Base-by-base conservation (phyloP, 129 eudicot genomes). In the Helichrysum umbraculigerum region DNA sequence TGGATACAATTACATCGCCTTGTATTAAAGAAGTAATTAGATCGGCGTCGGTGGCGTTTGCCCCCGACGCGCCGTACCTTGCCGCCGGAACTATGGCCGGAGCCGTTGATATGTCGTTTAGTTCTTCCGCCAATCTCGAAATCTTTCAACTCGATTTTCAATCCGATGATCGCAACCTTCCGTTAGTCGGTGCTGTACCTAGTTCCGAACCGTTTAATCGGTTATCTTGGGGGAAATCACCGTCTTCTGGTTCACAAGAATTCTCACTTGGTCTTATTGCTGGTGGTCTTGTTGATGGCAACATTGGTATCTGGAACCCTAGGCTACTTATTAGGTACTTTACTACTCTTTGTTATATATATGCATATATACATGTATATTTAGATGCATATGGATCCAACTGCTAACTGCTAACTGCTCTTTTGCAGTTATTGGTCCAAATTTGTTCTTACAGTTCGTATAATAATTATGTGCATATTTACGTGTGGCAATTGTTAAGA, bases 71-170 rank as follows among this genome's bases (percentile, higher is more conserved):
- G 21, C 89, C 92, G 6, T 90, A 81, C 82, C 56, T 93, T 54
- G 98, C 96, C 22, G 92, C 96, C 32, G 96, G 98, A 30, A 93
- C 98, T 58, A 88, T 88, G 98, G 96, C 98, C 7, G 96, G 97
- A 22, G 97, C 96, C 75, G 96, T 93, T 68, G 98, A 93, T 75
- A 84, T 88, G 76, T 89, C 92, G 34, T 93, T 93, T 73, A 92
- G 96, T 70, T 87, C 98, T 0, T 83, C 93, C 7, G 96, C 98
- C 9, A 80, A 87, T 76, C 87, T 92, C 29, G 98, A 92, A 62
- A 87, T 92, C 47, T 92, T 87, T 73, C 73, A 84, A 84, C 88
- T 92, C 25, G 96, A 92, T 77, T 92, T 92, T 66, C 81, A 76
- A 52, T 87, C 93, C 0, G 91, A 89, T 59, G 96, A 89, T 78